phyloP scores from a whole-genome alignment of 169 alveolate genomes.

The Blepharisma undulans region DNA sequence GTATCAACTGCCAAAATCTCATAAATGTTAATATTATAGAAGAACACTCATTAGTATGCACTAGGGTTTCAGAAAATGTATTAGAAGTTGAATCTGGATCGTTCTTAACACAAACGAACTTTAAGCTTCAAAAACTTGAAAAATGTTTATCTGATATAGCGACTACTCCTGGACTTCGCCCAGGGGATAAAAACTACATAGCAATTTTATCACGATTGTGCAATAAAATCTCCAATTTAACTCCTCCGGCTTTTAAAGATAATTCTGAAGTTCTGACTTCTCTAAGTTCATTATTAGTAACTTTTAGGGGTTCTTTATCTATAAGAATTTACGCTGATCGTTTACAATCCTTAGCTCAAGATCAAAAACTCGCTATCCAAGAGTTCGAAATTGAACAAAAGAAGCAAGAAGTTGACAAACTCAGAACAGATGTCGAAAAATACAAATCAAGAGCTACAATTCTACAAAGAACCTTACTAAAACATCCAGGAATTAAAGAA shows the following conservation, averaged over 20 bases:
- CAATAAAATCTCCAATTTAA: neutral
- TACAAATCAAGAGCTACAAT: conserved; percentile 6
- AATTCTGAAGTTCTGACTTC: neutral
- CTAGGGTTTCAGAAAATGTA: neutral
- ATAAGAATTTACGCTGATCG: conserved; percentile 37
- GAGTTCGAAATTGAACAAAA: conserved; percentile 1
- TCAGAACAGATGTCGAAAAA: conserved; percentile 13
- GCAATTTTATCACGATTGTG: neutral
- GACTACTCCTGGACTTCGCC: neutral
- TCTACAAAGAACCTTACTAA: neutral
- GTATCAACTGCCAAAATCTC: conserved; percentile 31
- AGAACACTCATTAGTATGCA: conserved; percentile 23
- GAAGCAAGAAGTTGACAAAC: neutral
- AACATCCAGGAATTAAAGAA: neutral
- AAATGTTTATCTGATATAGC: neutral
- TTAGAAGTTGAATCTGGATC: neutral
- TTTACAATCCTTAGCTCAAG: neutral
- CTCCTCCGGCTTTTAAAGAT: neutral
- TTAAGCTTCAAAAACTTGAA: conserved; percentile 17
- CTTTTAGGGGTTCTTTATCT: conserved; percentile 14
- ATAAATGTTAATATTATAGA: neutral
- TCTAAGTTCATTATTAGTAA: conserved; percentile 8
- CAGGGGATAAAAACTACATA: conserved; percentile 29
- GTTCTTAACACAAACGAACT: neutral
- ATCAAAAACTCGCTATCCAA: neutral